These are phyloP conservation scores for Flaveria brownii DNA, from an alignment of 129 eudicot species.

Conservation along the genomic window DNA sequence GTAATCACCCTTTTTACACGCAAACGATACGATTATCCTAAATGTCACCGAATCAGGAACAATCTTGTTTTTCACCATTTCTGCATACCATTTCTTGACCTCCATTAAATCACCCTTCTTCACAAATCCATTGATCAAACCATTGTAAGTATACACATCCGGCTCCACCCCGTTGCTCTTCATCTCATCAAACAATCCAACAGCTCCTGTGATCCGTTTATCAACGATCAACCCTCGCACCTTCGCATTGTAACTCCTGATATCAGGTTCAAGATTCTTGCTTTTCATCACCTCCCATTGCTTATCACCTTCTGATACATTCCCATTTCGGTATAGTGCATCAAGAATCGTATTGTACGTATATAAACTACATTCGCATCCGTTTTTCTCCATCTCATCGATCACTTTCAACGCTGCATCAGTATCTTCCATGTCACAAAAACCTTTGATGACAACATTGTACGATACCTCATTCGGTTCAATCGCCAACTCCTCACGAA, in stretches of 20 bases:
- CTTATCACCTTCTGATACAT: conserved; percentile 40
- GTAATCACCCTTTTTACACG: conserved; percentile 45
- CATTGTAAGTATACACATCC: conserved; percentile 45
- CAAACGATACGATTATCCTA: conserved; percentile 34
- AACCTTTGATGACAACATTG: conserved; percentile 47
- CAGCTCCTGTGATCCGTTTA: conserved; percentile 40
- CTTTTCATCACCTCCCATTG: conserved; percentile 51
- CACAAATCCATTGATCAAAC: conserved; percentile 46
- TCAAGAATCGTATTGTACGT: conserved; percentile 52
- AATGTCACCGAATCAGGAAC: conserved; percentile 45
- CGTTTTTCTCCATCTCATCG: conserved; percentile 45
- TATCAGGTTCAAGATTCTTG: conserved; percentile 43
- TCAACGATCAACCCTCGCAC: conserved; percentile 40
- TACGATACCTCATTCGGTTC: conserved; percentile 46
- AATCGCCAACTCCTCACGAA: conserved; percentile 42
- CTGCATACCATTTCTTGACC: conserved; percentile 47
- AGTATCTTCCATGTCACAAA: conserved; percentile 43
- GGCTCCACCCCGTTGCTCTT: conserved; percentile 40
- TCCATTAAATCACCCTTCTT: conserved; percentile 37
- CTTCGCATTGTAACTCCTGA: conserved; percentile 49
- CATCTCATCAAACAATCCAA: conserved; percentile 50
- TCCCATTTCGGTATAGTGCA: conserved; percentile 31
- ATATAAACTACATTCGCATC: conserved; percentile 33
- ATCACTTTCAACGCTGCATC: conserved; percentile 40
- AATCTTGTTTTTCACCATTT: conserved; percentile 37